Conservation (phyloP, 805 yeast species). For the Torulaspora franciscae region DNA sequence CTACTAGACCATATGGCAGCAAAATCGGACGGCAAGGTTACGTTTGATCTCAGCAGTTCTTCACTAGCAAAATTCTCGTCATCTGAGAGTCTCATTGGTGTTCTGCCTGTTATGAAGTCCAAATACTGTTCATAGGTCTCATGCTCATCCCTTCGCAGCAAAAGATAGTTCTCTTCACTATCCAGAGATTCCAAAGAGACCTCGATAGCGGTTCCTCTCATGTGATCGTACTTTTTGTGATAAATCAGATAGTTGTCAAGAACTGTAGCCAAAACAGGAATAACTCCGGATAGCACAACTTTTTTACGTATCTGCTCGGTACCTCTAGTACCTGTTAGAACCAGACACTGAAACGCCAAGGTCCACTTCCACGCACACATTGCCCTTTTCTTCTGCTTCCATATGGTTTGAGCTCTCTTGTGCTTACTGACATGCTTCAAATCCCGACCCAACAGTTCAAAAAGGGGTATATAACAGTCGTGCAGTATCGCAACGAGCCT, state of each 20-base stretch:
- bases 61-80: slow-evolving; percentile 14
- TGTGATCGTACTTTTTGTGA: slow-evolving; percentile 35
- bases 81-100: slow-evolving; percentile 13
- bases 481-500: slow-evolving; percentile 78
- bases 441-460: slow-evolving; percentile 20
- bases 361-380: slow-evolving; percentile 98
- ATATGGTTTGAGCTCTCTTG: slow-evolving; percentile 24
- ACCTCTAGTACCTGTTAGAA: slow-evolving; percentile 88
- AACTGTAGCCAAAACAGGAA: slow-evolving; percentile 87
- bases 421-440: slow-evolving; percentile 18
- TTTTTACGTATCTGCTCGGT: slow-evolving; percentile 78
- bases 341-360: slow-evolving; percentile 85
- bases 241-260: slow-evolving; percentile 71
- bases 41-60: slow-evolving; percentile 13
- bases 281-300: slow-evolving; percentile 85
- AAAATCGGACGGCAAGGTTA: slow-evolving; percentile 25
- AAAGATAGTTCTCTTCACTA: slow-evolving; percentile 16
- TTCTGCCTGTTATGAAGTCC: slow-evolving; percentile 19
- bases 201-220: slow-evolving; percentile 14
- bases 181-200: slow-evolving; percentile 19
- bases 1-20: slow-evolving; percentile 23
- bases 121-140: slow-evolving; percentile 23
- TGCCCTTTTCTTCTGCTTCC: slow-evolving; percentile 38
- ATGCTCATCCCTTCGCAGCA: slow-evolving; percentile 15
- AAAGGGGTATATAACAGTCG: slow-evolving; percentile 53